These are phyloP conservation scores for Solanum hybrid DNA, from an alignment of 305 asterid genomes.

Conservation along the genomic window DNA sequence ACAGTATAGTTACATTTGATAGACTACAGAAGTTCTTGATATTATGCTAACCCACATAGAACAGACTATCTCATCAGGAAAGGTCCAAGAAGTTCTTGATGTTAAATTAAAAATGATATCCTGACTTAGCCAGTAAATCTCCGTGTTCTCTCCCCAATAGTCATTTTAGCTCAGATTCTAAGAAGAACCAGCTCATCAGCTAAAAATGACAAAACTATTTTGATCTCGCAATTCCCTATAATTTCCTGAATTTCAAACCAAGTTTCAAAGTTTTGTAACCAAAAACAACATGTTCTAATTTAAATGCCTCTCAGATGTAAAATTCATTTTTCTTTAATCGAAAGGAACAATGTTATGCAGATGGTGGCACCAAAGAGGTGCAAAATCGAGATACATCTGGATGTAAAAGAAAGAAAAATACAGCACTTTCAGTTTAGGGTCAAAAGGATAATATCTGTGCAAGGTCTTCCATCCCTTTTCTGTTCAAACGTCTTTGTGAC, in stretches of 20 bases:
- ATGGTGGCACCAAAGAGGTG: background rate
- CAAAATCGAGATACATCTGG: background rate
- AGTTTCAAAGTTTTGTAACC: background rate
- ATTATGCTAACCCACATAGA: background rate
- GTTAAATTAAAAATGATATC: background rate
- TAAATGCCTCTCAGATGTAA: background rate
- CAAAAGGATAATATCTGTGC: background rate
- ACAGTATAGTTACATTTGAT: background rate
- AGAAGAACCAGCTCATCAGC: background rate
- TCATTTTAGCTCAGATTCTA: background rate
- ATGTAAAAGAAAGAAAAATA: background rate
- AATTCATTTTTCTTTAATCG: background rate
- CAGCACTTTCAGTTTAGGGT: background rate
- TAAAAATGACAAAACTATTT: background rate
- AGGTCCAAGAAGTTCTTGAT: background rate
- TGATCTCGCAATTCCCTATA: background rate
- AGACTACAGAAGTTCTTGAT: background rate
- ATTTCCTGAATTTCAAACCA: background rate
- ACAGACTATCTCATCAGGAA: background rate
- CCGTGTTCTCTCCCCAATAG: background rate
- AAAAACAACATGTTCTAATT: background rate
- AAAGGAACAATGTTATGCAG: background rate
- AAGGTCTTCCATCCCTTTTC: background rate
- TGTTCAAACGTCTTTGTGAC: background rate
- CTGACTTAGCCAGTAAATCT: background rate